Percentiles rank a stretch among this genome's conserved stretches.
These are phyloP conservation scores for Fusarium aywerte DNA, from an alignment of 2,329 filamentous ascomycete genomes.

Conservation along the genomic window DNA sequence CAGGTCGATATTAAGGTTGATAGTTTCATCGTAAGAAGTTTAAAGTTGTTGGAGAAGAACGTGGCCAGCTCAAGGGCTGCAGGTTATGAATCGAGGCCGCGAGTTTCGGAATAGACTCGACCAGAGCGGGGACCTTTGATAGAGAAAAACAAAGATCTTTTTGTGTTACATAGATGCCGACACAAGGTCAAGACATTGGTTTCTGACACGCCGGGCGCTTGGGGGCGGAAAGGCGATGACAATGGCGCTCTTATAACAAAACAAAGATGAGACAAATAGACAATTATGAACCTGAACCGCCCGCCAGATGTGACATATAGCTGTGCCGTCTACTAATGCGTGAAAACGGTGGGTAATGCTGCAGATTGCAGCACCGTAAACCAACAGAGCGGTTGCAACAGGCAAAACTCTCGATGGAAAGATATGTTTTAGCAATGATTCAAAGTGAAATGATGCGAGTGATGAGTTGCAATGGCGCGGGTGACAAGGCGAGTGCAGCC, in stretches of 20 bases:
- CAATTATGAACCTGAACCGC: not conserved
- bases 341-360: slow-evolving; percentile 6
- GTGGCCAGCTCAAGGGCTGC: slow-evolving; percentile 1
- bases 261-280: slow-evolving; percentile 7
- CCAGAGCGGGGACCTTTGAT: not conserved
- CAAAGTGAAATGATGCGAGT: slow-evolving; percentile 28
- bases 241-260: slow-evolving; percentile 10
- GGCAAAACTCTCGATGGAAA: not conserved
- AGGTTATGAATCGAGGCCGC: not conserved
- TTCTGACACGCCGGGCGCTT: not conserved
- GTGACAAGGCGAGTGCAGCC: slow-evolving; percentile 12
- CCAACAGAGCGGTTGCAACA: not conserved
- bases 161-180: slow-evolving; percentile 1
- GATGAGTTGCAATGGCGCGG: slow-evolving; percentile 33
- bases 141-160: not conserved
- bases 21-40: not conserved
- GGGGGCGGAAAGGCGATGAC: not conserved
- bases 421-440: not conserved
- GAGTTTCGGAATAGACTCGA: not conserved
- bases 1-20: slow-evolving; percentile 33
- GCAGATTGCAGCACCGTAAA: not conserved
- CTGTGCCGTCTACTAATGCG: slow-evolving; percentile 7
- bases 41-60: not conserved
- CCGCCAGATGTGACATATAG: slow-evolving; percentile 10
- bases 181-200: not conserved